Conservation (phyloP, 495 filamentous ascomycete species). For the Hypoxylon perforatum region DNA sequence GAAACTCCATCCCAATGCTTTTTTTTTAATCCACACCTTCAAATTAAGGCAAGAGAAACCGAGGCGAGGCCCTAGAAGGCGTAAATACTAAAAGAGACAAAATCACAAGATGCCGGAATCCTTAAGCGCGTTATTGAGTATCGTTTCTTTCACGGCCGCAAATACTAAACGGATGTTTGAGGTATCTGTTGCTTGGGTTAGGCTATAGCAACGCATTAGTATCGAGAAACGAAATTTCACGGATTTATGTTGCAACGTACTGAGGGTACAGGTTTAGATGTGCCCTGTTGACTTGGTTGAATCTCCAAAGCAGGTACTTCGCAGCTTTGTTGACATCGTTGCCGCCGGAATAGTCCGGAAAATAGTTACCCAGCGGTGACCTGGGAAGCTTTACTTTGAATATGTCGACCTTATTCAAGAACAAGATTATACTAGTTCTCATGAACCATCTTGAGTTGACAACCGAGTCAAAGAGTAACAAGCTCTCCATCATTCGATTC, state of each 20-base stretch:
- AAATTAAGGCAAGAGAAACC: slow-evolving; percentile 11
- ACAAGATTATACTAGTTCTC: slow-evolving; percentile 97
- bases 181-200: slow-evolving; percentile 98
- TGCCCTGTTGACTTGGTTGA: slow-evolving; percentile 97
- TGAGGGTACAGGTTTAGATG: slow-evolving; percentile 97
- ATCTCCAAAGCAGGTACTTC: slow-evolving; percentile 97
- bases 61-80: background rate
- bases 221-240: slow-evolving; percentile 9
- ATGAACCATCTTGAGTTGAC: slow-evolving; percentile 99
- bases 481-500: slow-evolving; percentile 99
- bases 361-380: slow-evolving; percentile 91
- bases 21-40: slow-evolving; percentile 32
- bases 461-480: slow-evolving; percentile 98
- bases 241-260: slow-evolving; percentile 65
- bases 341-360: slow-evolving; percentile 96
- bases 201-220: slow-evolving; percentile 64
- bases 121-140: slow-evolving; percentile 96
- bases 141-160: slow-evolving; percentile 98
- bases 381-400: slow-evolving; percentile 94
- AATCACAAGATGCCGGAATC: slow-evolving; percentile 94
- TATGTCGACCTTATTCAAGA: slow-evolving; percentile 98
- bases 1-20: slow-evolving; percentile 49
- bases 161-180: slow-evolving; percentile 98
- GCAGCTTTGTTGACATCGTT: slow-evolving; percentile 97
- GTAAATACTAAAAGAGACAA: slow-evolving; percentile 20